A percentile compares a stretch with the other conserved stretches of the same genome.
Evolutionary conservation across 352 stramenopile genomes (phyloP).

Genomic region (Pythium phragmitis): DNA sequence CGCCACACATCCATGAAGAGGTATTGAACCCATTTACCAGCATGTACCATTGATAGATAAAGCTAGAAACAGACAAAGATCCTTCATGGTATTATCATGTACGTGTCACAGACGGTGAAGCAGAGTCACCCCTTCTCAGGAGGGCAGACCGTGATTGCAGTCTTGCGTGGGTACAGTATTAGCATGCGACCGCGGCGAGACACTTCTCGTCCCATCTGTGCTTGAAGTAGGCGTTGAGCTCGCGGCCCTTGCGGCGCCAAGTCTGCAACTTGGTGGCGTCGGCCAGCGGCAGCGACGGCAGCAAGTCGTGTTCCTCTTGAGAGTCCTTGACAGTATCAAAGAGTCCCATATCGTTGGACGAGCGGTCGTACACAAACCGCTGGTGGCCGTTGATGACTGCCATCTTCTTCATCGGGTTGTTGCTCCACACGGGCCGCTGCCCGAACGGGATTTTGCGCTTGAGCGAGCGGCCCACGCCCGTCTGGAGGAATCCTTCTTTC

Average conservation of each 20-base stretch:
- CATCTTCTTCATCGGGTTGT: conserved; percentile 55
- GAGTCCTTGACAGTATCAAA: conserved; percentile 41
- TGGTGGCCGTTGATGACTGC: conserved; percentile 34
- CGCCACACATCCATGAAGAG: too few species aligned
- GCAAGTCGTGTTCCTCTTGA: conserved; percentile 38
- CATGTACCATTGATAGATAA: too few species aligned
- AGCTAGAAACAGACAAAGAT: too few species aligned
- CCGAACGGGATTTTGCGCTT: conserved; percentile 38
- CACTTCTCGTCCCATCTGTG: conserved; percentile 46
- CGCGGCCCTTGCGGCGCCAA: conserved; percentile 25
- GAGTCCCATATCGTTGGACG: conserved; percentile 33
- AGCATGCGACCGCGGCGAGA: conserved; percentile 30
- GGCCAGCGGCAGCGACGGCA: conserved; percentile 21
- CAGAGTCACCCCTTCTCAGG: not conserved
- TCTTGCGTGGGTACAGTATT: not conserved
- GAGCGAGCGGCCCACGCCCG: conserved; percentile 33
- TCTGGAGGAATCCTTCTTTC: conserved; percentile 24
- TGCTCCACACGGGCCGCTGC: conserved; percentile 46
- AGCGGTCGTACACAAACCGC: conserved; percentile 44
- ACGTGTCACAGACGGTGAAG: not conserved
- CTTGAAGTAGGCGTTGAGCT: conserved; percentile 54
- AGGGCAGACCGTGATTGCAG: not conserved
- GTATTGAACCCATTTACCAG: too few species aligned
- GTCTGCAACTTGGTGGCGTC: conserved; percentile 19
- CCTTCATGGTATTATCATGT: too few species aligned